phyloP scores from a whole-genome alignment of 2,329 filamentous ascomycete species.

The Aureobasidium mangrovei region DNA sequence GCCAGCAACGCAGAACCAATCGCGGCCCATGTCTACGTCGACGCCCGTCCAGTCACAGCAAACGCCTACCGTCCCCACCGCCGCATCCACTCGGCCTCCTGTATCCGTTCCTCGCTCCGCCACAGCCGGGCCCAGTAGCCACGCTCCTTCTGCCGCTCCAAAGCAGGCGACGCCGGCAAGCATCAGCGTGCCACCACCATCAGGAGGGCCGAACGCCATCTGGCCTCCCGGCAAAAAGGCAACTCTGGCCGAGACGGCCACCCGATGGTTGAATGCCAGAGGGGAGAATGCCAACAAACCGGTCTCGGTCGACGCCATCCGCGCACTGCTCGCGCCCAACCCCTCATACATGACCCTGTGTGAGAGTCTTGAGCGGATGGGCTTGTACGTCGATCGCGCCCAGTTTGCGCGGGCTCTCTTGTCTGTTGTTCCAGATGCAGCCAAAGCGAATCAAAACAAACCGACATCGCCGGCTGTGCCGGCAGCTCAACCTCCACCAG shows the following conservation, averaged over 20 bases:
- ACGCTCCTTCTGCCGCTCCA: not conserved
- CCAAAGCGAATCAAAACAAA: slow-evolving; percentile 18
- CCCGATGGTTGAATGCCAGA: slow-evolving; percentile 36
- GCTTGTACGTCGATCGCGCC: slow-evolving; percentile 43
- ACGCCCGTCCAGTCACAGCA: not conserved
- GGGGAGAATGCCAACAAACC: slow-evolving; percentile 34
- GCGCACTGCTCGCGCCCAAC: slow-evolving; percentile 42
- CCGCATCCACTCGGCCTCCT: not conserved
- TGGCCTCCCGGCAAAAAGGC: slow-evolving; percentile 46
- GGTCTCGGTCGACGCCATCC: slow-evolving; percentile 34
- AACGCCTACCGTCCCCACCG: not conserved
- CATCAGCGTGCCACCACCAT: not conserved
- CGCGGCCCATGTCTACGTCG: not conserved
- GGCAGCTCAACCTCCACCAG: slow-evolving; percentile 2
- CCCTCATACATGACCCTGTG: slow-evolving; percentile 50
- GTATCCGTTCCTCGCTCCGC: not conserved
- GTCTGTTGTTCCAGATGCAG: slow-evolving; percentile 35
- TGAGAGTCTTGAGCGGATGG: slow-evolving; percentile 42
- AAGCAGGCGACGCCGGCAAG: not conserved
- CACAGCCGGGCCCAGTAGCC: not conserved
- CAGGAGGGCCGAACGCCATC: slow-evolving; percentile 1
- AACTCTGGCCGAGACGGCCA: slow-evolving; percentile 42
- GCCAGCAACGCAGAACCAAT: not conserved
- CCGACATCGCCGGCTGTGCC: not conserved
- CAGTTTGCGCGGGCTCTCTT: slow-evolving; percentile 46